Base-by-base conservation (phyloP, 768 basidiomycete genomes). In the Kwoniella newhampshirensis region DNA sequence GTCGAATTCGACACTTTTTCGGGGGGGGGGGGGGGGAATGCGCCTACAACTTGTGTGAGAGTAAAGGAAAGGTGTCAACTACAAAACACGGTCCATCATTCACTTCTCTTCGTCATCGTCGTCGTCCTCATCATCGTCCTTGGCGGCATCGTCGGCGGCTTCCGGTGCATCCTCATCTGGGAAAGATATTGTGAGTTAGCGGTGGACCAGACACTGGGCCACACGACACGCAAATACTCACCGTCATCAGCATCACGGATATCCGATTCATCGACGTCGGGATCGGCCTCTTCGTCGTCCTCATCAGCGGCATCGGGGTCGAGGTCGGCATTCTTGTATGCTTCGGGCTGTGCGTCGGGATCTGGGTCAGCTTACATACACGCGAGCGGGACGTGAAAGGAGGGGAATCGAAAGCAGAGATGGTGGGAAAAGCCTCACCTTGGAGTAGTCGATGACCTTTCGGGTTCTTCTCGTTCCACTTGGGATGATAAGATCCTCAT, bases 251-350 rank as follows among this genome's bases (percentile, higher is more conserved):
- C 54, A 28, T 32, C 32, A 32, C 32, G 46, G 15, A 48, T 51
- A 25, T 51, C 49, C 26, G 56, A 48, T n/a, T 48, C 56, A 39
- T 68, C 67, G 27, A 59, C 64, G 25, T 74, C 82, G 3, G 79
- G 77, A 25, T 82, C 82, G 2, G 82, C 82, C 9, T 85, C 81
- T 5, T 85, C 83, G 9, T 85, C 87, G 1, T 84, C 81, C 26
- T 84, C 83, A 64, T 81, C 78, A 39, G 77, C 75, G 8, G 51
- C 73, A 40, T 55, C 63, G 18, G 51, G 59, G 27, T 66, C 53
- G 45, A 71, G 56, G 9, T 60, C 68, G 39, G 66, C 63, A 25
- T 59, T 57, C 43, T 67, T 46, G 53, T 51, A 41, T 63, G 75
- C 47, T 50, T 69, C 46, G 42, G 43, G 36, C 64, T 76, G 71